Conservation (phyloP, 2,329 filamentous ascomycete genomes). For the Fonsecaea monophora region DNA sequence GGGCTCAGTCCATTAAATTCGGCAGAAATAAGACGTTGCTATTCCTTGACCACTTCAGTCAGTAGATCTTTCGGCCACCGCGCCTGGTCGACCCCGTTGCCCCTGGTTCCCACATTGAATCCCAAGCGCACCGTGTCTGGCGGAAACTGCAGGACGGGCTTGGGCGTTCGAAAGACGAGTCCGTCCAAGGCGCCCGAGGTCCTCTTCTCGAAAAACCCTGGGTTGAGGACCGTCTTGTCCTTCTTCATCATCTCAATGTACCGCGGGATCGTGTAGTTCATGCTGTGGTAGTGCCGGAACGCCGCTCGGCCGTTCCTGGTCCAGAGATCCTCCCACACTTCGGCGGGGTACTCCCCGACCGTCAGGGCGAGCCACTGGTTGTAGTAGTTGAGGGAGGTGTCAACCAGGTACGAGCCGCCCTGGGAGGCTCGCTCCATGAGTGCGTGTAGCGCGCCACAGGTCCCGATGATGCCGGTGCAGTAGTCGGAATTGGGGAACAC, state of each 20-base stretch:
- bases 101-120: slow-evolving; percentile 58
- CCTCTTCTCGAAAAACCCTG: slow-evolving; percentile 56
- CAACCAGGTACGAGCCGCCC: slow-evolving; percentile 48
- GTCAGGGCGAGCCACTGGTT: slow-evolving; percentile 51
- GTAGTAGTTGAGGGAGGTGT: slow-evolving; percentile 43
- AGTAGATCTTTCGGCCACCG: slow-evolving; percentile 54
- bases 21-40: too few species aligned
- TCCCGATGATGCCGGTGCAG: slow-evolving; percentile 73
- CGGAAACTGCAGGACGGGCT: slow-evolving; percentile 53
- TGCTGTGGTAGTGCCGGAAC: slow-evolving; percentile 60
- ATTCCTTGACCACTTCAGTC: slow-evolving; percentile 16
- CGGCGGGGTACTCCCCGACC: slow-evolving; percentile 48
- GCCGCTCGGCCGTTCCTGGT: slow-evolving; percentile 52
- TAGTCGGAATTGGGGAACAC: slow-evolving; percentile 65
- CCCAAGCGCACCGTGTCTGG: slow-evolving; percentile 48
- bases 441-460: slow-evolving; percentile 69
- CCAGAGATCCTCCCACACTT: slow-evolving; percentile 58
- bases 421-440: slow-evolving; percentile 66
- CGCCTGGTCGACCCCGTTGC: slow-evolving; percentile 58
- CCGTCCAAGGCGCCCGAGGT: slow-evolving; percentile 46
- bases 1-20: too few species aligned
- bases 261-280: slow-evolving; percentile 51
- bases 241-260: slow-evolving; percentile 53
- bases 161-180: slow-evolving; percentile 48
- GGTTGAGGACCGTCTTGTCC: slow-evolving; percentile 47